Conservation (phyloP, 331 rosid species). For the Cydonia oblonga region DNA sequence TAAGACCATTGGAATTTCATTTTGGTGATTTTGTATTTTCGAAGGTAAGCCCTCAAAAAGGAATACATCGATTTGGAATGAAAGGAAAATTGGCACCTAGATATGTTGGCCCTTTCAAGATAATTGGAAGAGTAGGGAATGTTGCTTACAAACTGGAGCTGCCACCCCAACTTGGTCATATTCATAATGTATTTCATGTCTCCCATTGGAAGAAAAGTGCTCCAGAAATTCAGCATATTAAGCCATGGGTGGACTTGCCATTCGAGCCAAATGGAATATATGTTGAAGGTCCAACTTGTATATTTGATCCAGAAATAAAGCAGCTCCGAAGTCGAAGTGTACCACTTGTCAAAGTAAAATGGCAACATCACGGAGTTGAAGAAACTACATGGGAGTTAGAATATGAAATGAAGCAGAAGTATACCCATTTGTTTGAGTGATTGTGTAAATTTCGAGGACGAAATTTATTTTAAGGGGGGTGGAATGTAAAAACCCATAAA, state of each 20-base stretch:
- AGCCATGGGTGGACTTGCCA: background rate
- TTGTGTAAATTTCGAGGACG: accelerated
- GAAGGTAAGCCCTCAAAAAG: background rate
- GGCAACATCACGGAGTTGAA: background rate
- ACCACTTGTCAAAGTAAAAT: background rate
- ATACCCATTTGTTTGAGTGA: background rate
- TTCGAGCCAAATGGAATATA: background rate
- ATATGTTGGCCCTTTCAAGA: background rate
- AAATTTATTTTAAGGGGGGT: background rate
- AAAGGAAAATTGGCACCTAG: background rate
- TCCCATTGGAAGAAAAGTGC: background rate
- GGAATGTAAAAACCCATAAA: too few species aligned
- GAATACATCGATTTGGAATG: background rate
- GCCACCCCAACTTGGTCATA: background rate
- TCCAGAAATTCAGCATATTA: background rate
- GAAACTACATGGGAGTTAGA: background rate
- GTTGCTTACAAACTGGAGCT: background rate
- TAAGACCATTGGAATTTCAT: background rate
- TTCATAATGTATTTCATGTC: background rate
- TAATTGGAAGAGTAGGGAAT: background rate
- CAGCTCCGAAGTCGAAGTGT: background rate
- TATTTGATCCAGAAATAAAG: background rate
- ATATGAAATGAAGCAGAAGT: background rate
- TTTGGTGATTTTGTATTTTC: background rate
- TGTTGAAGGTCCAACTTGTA: background rate